Evolutionary conservation across 2,329 filamentous ascomycete genomes (phyloP).

Genomic region (Aspergillus ruber): DNA sequence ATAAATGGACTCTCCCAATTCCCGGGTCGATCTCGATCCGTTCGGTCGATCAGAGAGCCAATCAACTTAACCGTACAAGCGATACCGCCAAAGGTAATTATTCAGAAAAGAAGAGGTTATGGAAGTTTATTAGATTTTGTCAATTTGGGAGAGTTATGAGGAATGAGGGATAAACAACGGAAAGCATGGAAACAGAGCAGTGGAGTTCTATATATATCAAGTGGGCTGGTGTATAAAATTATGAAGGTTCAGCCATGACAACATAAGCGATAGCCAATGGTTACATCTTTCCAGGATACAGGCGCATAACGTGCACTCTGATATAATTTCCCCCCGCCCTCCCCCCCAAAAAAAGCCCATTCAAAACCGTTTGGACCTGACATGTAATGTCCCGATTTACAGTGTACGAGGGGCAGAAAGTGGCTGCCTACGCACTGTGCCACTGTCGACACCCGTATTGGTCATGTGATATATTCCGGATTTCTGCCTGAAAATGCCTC

Average conservation of each 20-base stretch:
- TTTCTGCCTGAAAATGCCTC: not conserved
- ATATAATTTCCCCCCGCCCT: too few species aligned
- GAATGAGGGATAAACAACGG: not conserved
- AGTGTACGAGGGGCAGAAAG: not conserved
- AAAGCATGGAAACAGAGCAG: not conserved
- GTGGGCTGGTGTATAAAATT: not conserved
- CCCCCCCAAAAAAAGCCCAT: too few species aligned
- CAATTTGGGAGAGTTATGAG: not conserved
- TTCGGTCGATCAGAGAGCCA: conserved; percentile 20
- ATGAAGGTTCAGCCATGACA: not conserved
- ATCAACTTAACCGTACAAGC: not conserved
- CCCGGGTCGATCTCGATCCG: conserved; percentile 24
- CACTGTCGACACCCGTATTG: not conserved
- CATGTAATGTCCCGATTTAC: not conserved
- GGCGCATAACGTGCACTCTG: too few species aligned
- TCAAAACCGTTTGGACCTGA: too few species aligned
- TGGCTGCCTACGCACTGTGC: not conserved
- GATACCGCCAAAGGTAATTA: not conserved
- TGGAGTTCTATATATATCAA: not conserved
- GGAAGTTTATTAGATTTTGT: not conserved
- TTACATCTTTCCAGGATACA: too few species aligned
- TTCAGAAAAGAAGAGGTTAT: not conserved
- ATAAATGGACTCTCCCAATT: conserved; percentile 3
- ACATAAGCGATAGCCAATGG: too few species aligned
- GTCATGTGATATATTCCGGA: not conserved